A percentile compares a stretch with the other conserved stretches of the same genome.
Evolutionary conservation across 2,329 filamentous ascomycete species (phyloP).

Genomic region (Aspergillus neoniger): DNA sequence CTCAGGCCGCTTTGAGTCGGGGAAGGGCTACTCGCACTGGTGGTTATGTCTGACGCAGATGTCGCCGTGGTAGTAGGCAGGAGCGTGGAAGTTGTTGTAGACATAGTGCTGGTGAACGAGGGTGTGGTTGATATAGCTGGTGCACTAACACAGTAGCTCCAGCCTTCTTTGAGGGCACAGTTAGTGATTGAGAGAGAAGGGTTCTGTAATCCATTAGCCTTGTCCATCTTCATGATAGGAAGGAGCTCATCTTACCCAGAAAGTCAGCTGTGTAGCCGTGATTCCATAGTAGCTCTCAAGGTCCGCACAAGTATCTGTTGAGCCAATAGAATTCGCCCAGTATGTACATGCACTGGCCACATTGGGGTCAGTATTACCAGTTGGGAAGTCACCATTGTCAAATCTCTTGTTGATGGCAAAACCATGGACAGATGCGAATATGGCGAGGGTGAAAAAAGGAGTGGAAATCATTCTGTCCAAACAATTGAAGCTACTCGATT

Average conservation of each 20-base stretch:
- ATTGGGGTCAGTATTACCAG: constrained; percentile 12
- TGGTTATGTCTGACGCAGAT: background rate
- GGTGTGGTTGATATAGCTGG: background rate
- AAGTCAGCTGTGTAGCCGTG: background rate
- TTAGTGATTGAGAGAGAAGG: constrained; percentile 5
- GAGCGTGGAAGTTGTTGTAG: background rate
- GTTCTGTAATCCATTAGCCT: constrained; percentile 7
- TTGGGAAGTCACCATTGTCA: constrained; percentile 7
- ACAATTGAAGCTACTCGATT: no score
- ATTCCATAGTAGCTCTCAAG: constrained; percentile 14
- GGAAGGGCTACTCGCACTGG: background rate
- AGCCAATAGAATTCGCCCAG: constrained; percentile 15
- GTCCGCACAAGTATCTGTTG: constrained; percentile 11
- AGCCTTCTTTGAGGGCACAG: constrained; percentile 8
- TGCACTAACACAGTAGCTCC: constrained; percentile 14
- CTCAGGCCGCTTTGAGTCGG: background rate
- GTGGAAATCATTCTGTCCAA: background rate
- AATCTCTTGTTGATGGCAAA: background rate
- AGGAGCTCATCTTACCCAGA: constrained; percentile 7
- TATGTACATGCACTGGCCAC: constrained; percentile 11
- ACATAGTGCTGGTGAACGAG: background rate
- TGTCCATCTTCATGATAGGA: background rate
- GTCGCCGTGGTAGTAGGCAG: background rate
- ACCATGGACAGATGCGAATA: background rate
- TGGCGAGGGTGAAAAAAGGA: background rate